A percentile compares a stretch with the other conserved stretches of the same genome.
phyloP scores from a whole-genome alignment of 257 asterid species.

The Solanum medicagineum region DNA sequence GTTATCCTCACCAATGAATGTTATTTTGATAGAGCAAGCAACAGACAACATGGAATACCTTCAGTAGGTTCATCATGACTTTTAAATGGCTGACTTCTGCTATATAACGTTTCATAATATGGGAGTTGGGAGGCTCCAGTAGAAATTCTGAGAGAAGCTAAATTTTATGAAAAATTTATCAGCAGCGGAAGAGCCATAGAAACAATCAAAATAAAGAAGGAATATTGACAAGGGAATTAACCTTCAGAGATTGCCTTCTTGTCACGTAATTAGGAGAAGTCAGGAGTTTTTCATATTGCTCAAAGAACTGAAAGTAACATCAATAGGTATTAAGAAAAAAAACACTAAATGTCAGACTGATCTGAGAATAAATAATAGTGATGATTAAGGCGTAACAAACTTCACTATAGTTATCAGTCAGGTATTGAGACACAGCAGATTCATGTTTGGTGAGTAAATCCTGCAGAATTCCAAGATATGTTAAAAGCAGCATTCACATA shows the following conservation, averaged over 20 bases:
- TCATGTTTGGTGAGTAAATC: slow-evolving; percentile 84
- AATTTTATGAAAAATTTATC: slow-evolving; percentile 13
- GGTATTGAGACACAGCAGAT: slow-evolving; percentile 65
- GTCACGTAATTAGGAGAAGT: slow-evolving; percentile 80
- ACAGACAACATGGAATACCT: slow-evolving; percentile 36
- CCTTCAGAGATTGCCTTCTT: slow-evolving; percentile 98
- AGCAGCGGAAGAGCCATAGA: slow-evolving; percentile 15
- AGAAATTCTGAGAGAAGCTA: slow-evolving; percentile 96
- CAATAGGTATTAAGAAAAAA: background rate
- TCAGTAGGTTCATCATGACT: slow-evolving; percentile 84
- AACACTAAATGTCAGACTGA: background rate
- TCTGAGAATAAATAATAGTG: background rate
- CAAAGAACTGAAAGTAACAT: slow-evolving; percentile 62
- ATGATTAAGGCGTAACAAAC: slow-evolving; percentile 23
- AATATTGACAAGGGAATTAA: slow-evolving; percentile 17
- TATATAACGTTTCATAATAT: slow-evolving; percentile 81
- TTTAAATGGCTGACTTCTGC: slow-evolving; percentile 78
- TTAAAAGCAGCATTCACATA: background rate
- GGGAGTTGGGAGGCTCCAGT: slow-evolving; percentile 84
- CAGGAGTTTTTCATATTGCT: slow-evolving; percentile 78
- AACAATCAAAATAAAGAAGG: slow-evolving; percentile 10
- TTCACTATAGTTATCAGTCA: slow-evolving; percentile 64
- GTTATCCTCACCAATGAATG: background rate
- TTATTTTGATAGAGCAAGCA: slow-evolving; percentile 2
- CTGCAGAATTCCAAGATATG: slow-evolving; percentile 23